Conservation (phyloP, 768 basidiomycete species). For the Rhizopogon roseolus region DNA sequence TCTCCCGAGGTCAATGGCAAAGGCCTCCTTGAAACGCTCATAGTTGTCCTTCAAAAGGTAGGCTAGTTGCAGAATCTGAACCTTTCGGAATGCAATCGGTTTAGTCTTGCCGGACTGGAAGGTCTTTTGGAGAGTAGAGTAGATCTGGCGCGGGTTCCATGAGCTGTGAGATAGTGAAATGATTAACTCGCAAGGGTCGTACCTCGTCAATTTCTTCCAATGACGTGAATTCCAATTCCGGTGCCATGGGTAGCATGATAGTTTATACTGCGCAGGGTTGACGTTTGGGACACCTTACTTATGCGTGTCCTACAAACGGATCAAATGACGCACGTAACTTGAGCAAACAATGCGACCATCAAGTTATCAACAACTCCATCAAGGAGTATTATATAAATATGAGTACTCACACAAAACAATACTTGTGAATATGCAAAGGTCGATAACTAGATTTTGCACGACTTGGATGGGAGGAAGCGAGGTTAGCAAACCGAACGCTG, state of each 20-base stretch:
- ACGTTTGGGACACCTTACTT: too few relatives aligned
- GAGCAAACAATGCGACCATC: too few relatives aligned
- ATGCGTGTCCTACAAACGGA: too few relatives aligned
- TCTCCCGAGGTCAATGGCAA: conserved; percentile 60
- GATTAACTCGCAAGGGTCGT: neutral
- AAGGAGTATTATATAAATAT: too few relatives aligned
- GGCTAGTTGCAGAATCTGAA: conserved; percentile 70
- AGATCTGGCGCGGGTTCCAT: conserved; percentile 38
- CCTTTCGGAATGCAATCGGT: conserved; percentile 64
- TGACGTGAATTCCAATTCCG: conserved; percentile 40
- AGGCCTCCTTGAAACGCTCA: conserved; percentile 51
- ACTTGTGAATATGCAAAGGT: too few relatives aligned
- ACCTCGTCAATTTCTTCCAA: conserved; percentile 52
- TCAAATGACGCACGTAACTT: too few relatives aligned
- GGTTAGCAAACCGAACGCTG: too few relatives aligned
- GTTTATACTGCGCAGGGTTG: neutral
- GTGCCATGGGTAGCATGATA: conserved; percentile 18
- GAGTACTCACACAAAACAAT: too few relatives aligned
- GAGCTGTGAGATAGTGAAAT: neutral
- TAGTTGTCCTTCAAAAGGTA: conserved; percentile 74
- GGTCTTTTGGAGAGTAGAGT: conserved; percentile 45
- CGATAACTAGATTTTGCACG: too few relatives aligned
- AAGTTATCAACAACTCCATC: too few relatives aligned
- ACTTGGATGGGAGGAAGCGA: too few relatives aligned
- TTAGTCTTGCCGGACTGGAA: conserved; percentile 65